Evolutionary conservation across 768 basidiomycete species (phyloP).

Genomic region (Roridomyces roridus): DNA sequence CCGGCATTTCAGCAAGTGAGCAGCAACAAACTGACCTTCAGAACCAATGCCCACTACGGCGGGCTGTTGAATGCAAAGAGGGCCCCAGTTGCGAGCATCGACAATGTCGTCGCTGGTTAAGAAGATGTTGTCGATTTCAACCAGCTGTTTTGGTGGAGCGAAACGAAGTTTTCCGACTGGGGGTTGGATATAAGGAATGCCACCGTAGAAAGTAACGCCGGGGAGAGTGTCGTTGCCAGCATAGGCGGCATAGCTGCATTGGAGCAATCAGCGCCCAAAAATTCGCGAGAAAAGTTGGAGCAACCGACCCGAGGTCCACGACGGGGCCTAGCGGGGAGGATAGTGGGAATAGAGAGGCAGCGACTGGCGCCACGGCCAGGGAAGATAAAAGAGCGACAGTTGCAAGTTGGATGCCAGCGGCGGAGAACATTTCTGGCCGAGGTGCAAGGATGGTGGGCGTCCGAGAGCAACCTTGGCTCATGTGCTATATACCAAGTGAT

Average conservation of each 20-base stretch:
- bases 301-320: slow-evolving; percentile 22
- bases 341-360: background rate
- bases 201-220: slow-evolving; percentile 40
- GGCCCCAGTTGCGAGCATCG: slow-evolving; percentile 43
- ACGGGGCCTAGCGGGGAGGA: slow-evolving; percentile 23
- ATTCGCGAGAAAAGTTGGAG: background rate
- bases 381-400: slow-evolving; percentile 19
- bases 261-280: background rate
- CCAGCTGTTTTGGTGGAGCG: slow-evolving; percentile 35
- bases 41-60: slow-evolving; percentile 41
- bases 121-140: slow-evolving; percentile 26
- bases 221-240: slow-evolving; percentile 34
- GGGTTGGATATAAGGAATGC: slow-evolving; percentile 42
- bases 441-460: background rate
- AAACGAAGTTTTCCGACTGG: slow-evolving; percentile 42
- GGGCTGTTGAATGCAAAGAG: slow-evolving; percentile 45
- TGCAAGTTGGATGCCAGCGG: background rate
- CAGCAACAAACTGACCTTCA: slow-evolving; percentile 33
- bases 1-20: background rate
- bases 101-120: slow-evolving; percentile 25
- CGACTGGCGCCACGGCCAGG: background rate
- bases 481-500: background rate
- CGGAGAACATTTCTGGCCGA: background rate
- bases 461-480: background rate
- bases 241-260: slow-evolving; percentile 32